Base-by-base conservation (phyloP, 352 stramenopile genomes). In the Pythium plurisporium region DNA sequence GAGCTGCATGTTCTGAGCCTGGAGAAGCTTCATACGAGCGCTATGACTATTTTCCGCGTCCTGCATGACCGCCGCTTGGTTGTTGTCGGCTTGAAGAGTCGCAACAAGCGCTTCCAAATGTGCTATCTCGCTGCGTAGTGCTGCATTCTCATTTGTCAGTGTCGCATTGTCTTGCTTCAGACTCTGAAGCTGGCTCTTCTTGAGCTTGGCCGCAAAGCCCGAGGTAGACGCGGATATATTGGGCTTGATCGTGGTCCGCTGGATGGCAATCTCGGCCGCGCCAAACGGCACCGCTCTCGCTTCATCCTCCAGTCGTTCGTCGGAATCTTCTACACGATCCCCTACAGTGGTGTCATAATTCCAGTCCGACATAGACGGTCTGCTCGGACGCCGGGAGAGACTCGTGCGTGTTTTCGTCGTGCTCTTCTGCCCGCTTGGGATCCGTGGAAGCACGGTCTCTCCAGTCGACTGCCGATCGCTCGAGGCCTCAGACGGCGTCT, bases 1-100 rank as follows among this genome's bases (percentile, higher is more conserved):
- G 5, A 88, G 72, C 52, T 88, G 78, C 26, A 85, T n/a, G 43
- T 88, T 86, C 48, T 88, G 78, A 5, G 73, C 67, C 50, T 82
- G 69, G 1, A 85, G 29, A 5, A 84, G 43, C 26, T 64, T 70
- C 53, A 83, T 74, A 29, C 67, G 64, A 0, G 36, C 52, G 17
- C 33, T 17, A n/a, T 57, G 51, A 15, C 46, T 5, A 25, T 4
- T 25, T 23, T 55, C 42, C 4, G 27, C 23, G 19, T 45, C 36
- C 0, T 43, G 14, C 2, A n/a, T 15, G n/a, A 2, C 12, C 1
- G 36, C 34, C 11, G 33, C 29, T 22, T 48, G 62, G 11, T 55
- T 49, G 23, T 74, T 73, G 4, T 64, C 60, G 8, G 36, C 45
- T 25, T 84, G 71, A 4, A 86, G 59, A 9, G 62, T 59, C 17